Percentiles rank a stretch among this genome's conserved stretches.
Conservation (phyloP, 2,329 filamentous ascomycete species). For the Penicillium olsonii region DNA sequence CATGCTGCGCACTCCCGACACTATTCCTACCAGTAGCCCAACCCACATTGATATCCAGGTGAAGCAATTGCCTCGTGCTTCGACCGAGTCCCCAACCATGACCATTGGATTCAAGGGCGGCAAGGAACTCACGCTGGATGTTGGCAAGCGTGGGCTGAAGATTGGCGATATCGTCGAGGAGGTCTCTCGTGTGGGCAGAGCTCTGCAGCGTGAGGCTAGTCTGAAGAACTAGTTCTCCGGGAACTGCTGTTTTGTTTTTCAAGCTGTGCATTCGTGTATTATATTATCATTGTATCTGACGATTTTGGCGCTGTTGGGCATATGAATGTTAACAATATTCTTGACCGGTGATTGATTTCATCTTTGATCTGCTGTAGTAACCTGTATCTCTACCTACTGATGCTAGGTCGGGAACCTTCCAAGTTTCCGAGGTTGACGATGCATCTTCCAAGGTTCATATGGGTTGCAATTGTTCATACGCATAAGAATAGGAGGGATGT, state of each 20-base stretch:
- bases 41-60: slow-evolving; percentile 74
- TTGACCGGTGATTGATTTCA: background rate
- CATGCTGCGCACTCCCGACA: slow-evolving; percentile 78
- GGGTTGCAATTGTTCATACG: too few relatives aligned
- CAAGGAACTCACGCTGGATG: slow-evolving; percentile 81
- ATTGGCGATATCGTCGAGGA: slow-evolving; percentile 87
- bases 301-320: slow-evolving; percentile 10
- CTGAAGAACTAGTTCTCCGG: slow-evolving; percentile 55
- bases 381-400: background rate
- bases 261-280: slow-evolving; percentile 16
- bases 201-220: slow-evolving; percentile 79
- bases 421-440: background rate
- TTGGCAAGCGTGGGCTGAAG: slow-evolving; percentile 73
- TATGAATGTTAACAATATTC: background rate
- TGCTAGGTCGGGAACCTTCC: background rate
- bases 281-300: slow-evolving; percentile 13
- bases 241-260: slow-evolving; percentile 3
- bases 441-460: too few relatives aligned
- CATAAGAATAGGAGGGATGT: background rate
- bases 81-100: slow-evolving; percentile 68
- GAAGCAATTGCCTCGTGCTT: slow-evolving; percentile 70
- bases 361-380: background rate
- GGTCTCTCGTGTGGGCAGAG: slow-evolving; percentile 83
- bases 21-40: slow-evolving; percentile 74
- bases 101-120: slow-evolving; percentile 93